Evolutionary conservation across 148 eudicot species (phyloP), one percentile per base, ranked within the genome.

Genomic region (Chenopodium quinoa): DNA sequence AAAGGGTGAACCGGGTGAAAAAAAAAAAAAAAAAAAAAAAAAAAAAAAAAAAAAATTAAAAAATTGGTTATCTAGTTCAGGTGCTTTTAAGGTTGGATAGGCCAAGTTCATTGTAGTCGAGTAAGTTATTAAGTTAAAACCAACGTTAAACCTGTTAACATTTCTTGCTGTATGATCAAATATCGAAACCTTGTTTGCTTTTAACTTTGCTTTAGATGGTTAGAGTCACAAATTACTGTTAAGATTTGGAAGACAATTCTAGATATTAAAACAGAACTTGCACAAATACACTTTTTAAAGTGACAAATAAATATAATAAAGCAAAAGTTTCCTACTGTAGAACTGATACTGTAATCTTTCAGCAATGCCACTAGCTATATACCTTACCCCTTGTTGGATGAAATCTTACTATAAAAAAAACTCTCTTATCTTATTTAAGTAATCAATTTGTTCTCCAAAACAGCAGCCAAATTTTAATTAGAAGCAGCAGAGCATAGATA

Each of bases 321-420:
- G 80, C 79, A 79, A 79, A 76, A 60, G 72, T 62, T 47, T 31
- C 54, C 79, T 23, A n/a, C 29, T 27, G 67, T 52, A 32, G 4
- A 22, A 4, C 44, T 48, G 37, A 25, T 47, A 67, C 70, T 70
- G 48, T 56, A 27, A 20, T 79, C 16, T 10, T 60, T 60, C 50
- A 0, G 1, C 27, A 34, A 22, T 58, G 47, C 44, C 7, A 60
- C 23, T 73, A n/a, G 9, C 22, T 23, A 73, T 71, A 50, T 44
- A 27, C 52, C 76, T 73, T 73, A 32, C 76, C 7, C 9, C 23
- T 62, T 37, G 17, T 56, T 44, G 44, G 44, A 58, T 40, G 54
- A 34, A 66, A 64, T n/a, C 70, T 40, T 40, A 52, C 48, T n/a
- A 12, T 58, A 71, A 4, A 23, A 13, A 25, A 2, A 75, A 44